These are phyloP conservation scores for Scortechinia acanthostroma DNA, from an alignment of 2,329 filamentous ascomycete species.

Conservation along the genomic window DNA sequence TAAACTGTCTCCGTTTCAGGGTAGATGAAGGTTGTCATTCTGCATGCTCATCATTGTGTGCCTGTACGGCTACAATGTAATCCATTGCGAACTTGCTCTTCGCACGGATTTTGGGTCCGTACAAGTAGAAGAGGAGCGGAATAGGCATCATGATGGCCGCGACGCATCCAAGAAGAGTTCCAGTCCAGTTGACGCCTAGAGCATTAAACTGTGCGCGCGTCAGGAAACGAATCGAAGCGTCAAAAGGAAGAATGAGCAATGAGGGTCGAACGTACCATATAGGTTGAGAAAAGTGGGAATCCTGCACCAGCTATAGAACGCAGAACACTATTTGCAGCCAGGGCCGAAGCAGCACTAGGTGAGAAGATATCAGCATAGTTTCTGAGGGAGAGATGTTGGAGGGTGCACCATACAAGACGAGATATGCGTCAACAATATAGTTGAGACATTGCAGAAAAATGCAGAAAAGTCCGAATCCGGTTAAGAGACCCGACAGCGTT, in stretches of 20 bases:
- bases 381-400: background rate
- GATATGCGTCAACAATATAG: slow-evolving; percentile 42
- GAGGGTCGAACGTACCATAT: slow-evolving; percentile 16
- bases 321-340: slow-evolving; percentile 51
- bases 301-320: slow-evolving; percentile 48
- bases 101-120: slow-evolving; percentile 17
- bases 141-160: slow-evolving; percentile 22
- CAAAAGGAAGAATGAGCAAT: background rate
- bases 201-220: slow-evolving; percentile 13
- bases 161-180: slow-evolving; percentile 21
- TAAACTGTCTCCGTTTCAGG: no score
- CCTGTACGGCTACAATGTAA: background rate
- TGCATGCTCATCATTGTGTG: background rate
- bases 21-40: no score
- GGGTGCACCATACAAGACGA: slow-evolving; percentile 8
- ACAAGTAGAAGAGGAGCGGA: slow-evolving; percentile 21
- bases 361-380: background rate
- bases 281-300: slow-evolving; percentile 48
- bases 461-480: slow-evolving; percentile 47
- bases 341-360: slow-evolving; percentile 37
- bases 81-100: slow-evolving; percentile 15
- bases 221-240: background rate
- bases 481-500: slow-evolving; percentile 22
- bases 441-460: slow-evolving; percentile 51
- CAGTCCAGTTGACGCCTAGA: slow-evolving; percentile 18